Conservation (phyloP, 179 eudicot species). For the Spergularia azorica region DNA sequence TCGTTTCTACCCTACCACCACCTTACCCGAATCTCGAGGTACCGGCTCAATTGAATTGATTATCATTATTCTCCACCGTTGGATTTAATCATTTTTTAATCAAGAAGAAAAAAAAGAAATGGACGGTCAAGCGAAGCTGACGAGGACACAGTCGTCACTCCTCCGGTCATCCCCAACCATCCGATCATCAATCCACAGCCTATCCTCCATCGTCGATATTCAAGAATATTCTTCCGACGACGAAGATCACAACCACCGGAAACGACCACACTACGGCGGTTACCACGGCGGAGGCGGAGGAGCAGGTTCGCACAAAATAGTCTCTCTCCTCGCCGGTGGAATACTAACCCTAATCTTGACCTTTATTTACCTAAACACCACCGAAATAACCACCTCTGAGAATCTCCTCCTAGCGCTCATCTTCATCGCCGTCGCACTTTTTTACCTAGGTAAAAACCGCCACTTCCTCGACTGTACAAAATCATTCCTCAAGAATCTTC, state of each 20-base stretch:
- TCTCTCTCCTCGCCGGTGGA: conserved; percentile 23
- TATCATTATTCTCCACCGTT: neutral
- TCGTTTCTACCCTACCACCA: too few relatives aligned
- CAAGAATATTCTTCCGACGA: neutral
- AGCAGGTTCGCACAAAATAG: neutral
- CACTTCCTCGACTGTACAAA: conserved; percentile 32
- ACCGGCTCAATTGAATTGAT: neutral
- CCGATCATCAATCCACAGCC: conserved; percentile 80
- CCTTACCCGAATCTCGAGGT: too few relatives aligned
- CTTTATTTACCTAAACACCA: conserved; percentile 36
- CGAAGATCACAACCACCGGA: conserved; percentile 14
- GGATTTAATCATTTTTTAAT: neutral
- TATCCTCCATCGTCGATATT: conserved; percentile 54
- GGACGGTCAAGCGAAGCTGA: conserved; percentile 70
- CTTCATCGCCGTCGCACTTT: conserved; percentile 53
- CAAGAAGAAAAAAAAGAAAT: neutral
- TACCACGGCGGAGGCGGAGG: neutral
- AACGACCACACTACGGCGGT: neutral
- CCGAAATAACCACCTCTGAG: conserved; percentile 54
- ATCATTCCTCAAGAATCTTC: neutral
- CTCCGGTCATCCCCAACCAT: conserved; percentile 87
- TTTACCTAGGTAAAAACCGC: conserved; percentile 49
- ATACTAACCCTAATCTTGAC: conserved; percentile 36
- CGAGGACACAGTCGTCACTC: conserved; percentile 71
- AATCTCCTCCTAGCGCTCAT: conserved; percentile 53